Base-by-base conservation (phyloP, 495 filamentous ascomycete genomes). In the Apodospora peruviana region DNA sequence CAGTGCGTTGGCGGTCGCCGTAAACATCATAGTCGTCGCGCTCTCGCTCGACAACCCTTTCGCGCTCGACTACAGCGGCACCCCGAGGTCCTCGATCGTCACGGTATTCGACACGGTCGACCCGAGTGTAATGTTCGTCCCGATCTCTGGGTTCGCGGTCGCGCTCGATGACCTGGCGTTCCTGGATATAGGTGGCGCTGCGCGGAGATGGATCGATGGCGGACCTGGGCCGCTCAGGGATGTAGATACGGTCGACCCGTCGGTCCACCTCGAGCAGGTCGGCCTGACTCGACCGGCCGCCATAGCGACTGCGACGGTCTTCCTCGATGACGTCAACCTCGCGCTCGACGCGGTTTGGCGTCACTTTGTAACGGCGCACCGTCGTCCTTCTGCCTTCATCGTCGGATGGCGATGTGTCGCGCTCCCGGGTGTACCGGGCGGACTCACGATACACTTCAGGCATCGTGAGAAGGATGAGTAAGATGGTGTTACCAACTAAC, bases 341-440 rank as follows among this genome's bases (percentile, higher is more conserved):
- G 47, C 69, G 66, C 43, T 73, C 61, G 40, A 65, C 52, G 40
- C 73, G 71, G 9, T 62, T 64, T 14, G 67, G 58, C 10, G 58
- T 53, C 39, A 78, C 77, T 43, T 79, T 78, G 63, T 82, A 82
- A 32, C 75, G 71, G 58, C 74, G 74, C 27, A 80, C 72, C 4
- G 74, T 79, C 22, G 71, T 77, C 48, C 64, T 61, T 48, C 63
- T 71, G 54, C 62, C 64, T 20, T 77, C 73, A 32, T 79, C 76
- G 51, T 68, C 68, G 2, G 68, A 71, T 29, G 70, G 66, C 5
- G 66, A 74, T n/a, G 66, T 60, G 48, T 71, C 73, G 39, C 66
- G 62, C 22, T 74, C 69, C 47, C 73, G 64, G 40, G 58, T 56
- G 58, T 74, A 73, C 45, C 62, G 53, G 49, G 69, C 67, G 61